Base-by-base conservation (phyloP, 192 early-diverging fungal genomes). In the Gaertneriomyces semiglobifer region DNA sequence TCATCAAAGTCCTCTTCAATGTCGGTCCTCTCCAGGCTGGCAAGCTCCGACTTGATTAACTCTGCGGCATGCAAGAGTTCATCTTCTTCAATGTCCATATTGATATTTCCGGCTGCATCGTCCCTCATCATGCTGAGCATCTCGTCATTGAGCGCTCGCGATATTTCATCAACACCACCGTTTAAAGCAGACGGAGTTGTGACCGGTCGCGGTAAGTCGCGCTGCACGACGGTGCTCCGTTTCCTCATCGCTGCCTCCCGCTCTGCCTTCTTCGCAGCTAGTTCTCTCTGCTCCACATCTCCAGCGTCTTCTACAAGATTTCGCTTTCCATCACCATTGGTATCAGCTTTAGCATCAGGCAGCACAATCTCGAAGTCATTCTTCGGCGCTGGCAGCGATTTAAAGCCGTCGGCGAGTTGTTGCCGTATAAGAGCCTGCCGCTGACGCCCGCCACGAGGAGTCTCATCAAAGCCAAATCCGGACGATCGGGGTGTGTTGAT, bases 311-410 rank as follows among this genome's bases (percentile, higher is more conserved):
- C 89, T 40, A 69, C 77, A 51, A 59, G 62, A 18, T 70, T 59
- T 20, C 53, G 44, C 25, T 66, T 69, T 38, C 77, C 71, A 25
- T 86, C 9, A 42, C 16, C 62, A 16, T 65, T 62, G 10, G 68
- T 61, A 38, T 51, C 67, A n/a, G 68, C 77, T n/a, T 71, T 71
- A 6, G 80, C 74, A 40, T 92, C 89, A 1, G 94, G 96, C 55
- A 95, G 72, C 9, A 91, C 86, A 60, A 98, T 86, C 60, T 94
- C 90, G 74, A 95, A 94, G 63, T 95, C 92, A 71, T 96, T 97
- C 51, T 89, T 89, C 46, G 96, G 96, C 61, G 82, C 79, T 1
- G 96, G 96, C 12, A 99, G 75, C 25, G 75, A 60, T 4, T 78
- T 78, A 20, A 96, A 86, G 41, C 88, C 81, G 54, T 79, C 81